Evolutionary conservation across 2,329 filamentous ascomycete species (phyloP).

Genomic region (Acrodontium crateriforme): DNA sequence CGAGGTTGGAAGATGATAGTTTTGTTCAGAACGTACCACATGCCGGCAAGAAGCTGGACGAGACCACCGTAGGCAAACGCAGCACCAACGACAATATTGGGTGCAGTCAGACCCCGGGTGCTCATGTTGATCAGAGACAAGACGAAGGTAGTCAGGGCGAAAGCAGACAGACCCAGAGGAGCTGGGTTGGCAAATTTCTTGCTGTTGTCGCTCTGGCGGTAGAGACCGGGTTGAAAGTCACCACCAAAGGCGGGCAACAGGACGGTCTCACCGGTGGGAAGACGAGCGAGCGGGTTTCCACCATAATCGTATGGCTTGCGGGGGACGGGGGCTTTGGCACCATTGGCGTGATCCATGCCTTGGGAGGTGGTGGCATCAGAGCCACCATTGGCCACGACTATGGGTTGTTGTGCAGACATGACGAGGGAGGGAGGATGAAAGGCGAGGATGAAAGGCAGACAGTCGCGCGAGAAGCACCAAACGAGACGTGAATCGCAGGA

Average conservation of each 20-base stretch:
- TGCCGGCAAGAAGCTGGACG: slow-evolving; percentile 37
- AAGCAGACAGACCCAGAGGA: slow-evolving; percentile 47
- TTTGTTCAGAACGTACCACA: slow-evolving; percentile 35
- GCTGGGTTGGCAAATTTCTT: slow-evolving; percentile 46
- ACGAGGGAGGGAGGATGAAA: slow-evolving; percentile 4
- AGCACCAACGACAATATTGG: slow-evolving; percentile 35
- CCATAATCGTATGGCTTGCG: slow-evolving; percentile 36
- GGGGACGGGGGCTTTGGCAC: slow-evolving; percentile 19
- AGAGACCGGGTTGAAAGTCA: slow-evolving; percentile 39
- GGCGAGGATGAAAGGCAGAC: no score
- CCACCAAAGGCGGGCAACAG: slow-evolving; percentile 37
- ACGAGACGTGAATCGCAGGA: no score
- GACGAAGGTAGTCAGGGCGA: slow-evolving; percentile 52
- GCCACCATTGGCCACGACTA: slow-evolving; percentile 13
- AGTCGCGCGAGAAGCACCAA: no score
- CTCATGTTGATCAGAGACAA: slow-evolving; percentile 38
- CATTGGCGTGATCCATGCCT: slow-evolving; percentile 24
- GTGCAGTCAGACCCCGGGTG: slow-evolving; percentile 27
- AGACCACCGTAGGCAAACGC: slow-evolving; percentile 38
- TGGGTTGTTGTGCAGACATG: slow-evolving; percentile 30
- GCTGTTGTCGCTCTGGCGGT: slow-evolving; percentile 19
- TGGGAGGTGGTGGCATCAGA: slow-evolving; percentile 12
- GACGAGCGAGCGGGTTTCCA: slow-evolving; percentile 38
- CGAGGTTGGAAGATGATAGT: neutral
- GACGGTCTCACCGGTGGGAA: slow-evolving; percentile 35